phyloP scores from a whole-genome alignment of 176 grass and related monocot species.

The Bothriochloa decipiens region DNA sequence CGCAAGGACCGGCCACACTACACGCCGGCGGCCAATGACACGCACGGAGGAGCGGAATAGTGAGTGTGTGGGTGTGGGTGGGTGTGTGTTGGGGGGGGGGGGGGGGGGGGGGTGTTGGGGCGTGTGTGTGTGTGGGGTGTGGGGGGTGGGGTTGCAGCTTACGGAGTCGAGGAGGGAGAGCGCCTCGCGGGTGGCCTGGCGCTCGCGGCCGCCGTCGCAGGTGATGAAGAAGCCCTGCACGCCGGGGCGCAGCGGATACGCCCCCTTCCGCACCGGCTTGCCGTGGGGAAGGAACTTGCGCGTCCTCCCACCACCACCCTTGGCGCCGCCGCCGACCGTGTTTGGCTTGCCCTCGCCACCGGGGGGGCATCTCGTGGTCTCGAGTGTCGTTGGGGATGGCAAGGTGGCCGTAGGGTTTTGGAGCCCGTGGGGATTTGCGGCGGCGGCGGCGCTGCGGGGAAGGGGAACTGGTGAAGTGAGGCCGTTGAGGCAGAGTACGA shows the following conservation, averaged over 20 bases:
- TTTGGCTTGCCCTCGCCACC: conserved; percentile 54
- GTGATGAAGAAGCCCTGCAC: conserved; percentile 97
- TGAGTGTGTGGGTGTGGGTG: no score
- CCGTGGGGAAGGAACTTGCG: conserved; percentile 82
- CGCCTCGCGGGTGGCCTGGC: conserved; percentile 85
- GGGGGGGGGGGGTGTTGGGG: no score
- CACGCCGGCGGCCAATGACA: not conserved
- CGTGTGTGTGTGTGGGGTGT: no score
- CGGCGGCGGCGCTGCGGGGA: not conserved
- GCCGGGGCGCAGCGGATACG: conserved; percentile 72
- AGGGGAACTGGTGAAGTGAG: not conserved
- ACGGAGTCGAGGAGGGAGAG: conserved; percentile 84
- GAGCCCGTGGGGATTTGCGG: not conserved
- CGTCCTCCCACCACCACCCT: conserved; percentile 68
- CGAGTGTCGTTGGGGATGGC: conserved; percentile 1
- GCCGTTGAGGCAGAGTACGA: not conserved
- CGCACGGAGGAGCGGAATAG: not conserved
- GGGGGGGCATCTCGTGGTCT: conserved; percentile 41
- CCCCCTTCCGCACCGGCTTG: conserved; percentile 81
- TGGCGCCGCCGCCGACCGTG: conserved; percentile 19
- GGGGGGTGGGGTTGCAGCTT: not conserved
- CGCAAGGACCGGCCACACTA: not conserved
- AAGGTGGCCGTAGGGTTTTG: not conserved
- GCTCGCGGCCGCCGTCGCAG: conserved; percentile 90
- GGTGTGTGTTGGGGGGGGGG: no score